Conservation (phyloP, 108 stramenopile genomes). For the Skeletonema costatum region DNA sequence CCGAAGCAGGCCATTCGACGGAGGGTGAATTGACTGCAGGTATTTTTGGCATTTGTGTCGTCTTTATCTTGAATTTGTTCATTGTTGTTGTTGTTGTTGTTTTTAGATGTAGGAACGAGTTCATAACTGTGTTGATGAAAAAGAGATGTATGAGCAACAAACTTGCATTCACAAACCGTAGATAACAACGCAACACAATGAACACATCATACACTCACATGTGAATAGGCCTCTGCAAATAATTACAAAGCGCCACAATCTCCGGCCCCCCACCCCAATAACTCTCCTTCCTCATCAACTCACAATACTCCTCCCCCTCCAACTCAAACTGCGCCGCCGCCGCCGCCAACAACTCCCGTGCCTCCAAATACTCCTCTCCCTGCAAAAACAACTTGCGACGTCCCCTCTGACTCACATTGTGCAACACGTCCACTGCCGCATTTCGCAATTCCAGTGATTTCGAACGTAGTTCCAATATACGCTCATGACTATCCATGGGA, state of each 20-base stretch:
- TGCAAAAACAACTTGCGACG: slow-evolving; percentile 79
- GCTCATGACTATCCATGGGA: slow-evolving; percentile 32
- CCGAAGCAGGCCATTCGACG: slow-evolving; percentile 95
- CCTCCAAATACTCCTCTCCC: slow-evolving; percentile 74
- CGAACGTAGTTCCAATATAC: slow-evolving; percentile 19
- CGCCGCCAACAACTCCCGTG: slow-evolving; percentile 72
- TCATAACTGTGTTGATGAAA: slow-evolving; percentile 12
- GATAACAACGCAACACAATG: too few relatives aligned
- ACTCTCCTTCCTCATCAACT: slow-evolving; percentile 84
- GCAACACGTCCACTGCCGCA: slow-evolving; percentile 50
- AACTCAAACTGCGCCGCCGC: slow-evolving; percentile 87
- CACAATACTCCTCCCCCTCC: slow-evolving; percentile 82
- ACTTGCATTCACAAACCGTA: neutral
- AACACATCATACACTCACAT: slow-evolving; percentile 68
- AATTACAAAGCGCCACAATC: slow-evolving; percentile 94
- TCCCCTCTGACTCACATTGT: slow-evolving; percentile 13
- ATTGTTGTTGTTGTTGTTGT: neutral
- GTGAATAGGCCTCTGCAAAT: slow-evolving; percentile 91
- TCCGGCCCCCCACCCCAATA: slow-evolving; percentile 98
- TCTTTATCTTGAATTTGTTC: neutral
- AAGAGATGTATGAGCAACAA: neutral
- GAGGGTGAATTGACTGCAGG: slow-evolving; percentile 65
- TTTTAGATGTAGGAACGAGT: slow-evolving; percentile 15
- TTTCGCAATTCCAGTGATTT: slow-evolving; percentile 27
- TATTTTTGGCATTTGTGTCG: slow-evolving; percentile 11